These are phyloP conservation scores for Ogataea paraovalis DNA, from an alignment of 805 yeast species.

Conservation along the genomic window DNA sequence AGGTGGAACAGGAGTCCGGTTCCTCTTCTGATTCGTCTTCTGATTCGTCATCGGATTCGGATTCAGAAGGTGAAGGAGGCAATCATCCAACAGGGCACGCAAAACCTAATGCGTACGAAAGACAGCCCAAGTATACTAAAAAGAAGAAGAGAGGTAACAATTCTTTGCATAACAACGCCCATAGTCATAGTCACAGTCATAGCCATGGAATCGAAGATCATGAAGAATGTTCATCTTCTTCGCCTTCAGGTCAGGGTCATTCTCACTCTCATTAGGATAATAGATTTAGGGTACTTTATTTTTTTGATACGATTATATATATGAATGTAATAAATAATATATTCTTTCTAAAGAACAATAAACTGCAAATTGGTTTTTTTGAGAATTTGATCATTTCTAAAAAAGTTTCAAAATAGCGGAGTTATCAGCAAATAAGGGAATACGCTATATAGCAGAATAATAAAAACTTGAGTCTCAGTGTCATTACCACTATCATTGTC, in stretches of 20 bases:
- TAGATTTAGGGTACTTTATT: no score
- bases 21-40: slow-evolving; percentile 17
- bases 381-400: no score
- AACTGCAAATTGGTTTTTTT: no score
- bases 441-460: no score
- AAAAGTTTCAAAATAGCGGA: no score
- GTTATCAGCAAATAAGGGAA: no score
- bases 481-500: no score
- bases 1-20: slow-evolving; percentile 19
- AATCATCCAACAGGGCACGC: slow-evolving; percentile 13
- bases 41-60: slow-evolving; percentile 20
- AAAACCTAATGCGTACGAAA: slow-evolving; percentile 80
- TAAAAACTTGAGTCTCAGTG: no score
- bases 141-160: slow-evolving; percentile 16
- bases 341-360: no score
- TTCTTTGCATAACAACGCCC: slow-evolving; percentile 5
- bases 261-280: background rate
- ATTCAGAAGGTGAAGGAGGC: slow-evolving; percentile 16
- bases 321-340: no score
- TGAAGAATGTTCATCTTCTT: no score
- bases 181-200: slow-evolving; percentile 8
- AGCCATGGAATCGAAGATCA: background rate
- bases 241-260: background rate
- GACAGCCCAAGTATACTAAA: slow-evolving; percentile 62
- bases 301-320: no score